Conservation (phyloP, 257 asterid genomes). For the Lycium ferocissimum region DNA sequence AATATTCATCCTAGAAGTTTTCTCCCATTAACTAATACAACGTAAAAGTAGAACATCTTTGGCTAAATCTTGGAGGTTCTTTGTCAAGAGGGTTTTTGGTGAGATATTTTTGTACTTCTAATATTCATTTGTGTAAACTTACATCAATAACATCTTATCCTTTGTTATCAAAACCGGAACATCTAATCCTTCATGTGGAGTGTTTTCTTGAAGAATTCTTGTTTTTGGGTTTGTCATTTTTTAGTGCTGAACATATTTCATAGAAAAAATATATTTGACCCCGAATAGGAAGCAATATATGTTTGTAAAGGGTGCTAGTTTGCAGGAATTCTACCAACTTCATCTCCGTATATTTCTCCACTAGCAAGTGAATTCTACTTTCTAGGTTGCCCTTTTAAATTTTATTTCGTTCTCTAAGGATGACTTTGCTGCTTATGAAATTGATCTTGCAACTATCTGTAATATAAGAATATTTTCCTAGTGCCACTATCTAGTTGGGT, state of each 20-base stretch:
- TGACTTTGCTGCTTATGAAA: slow-evolving; percentile 9
- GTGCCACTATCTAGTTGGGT: slow-evolving; percentile 6
- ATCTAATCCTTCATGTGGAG: slow-evolving; percentile 18
- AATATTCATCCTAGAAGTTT: background rate
- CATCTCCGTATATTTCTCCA: background rate
- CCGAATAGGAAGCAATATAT: background rate
- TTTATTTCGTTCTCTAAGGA: background rate
- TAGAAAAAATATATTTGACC: background rate
- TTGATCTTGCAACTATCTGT: background rate
- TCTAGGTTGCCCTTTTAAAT: background rate
- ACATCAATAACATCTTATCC: background rate
- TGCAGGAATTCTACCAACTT: background rate
- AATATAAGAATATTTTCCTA: background rate
- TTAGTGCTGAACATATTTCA: background rate
- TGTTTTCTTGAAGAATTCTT: slow-evolving; percentile 18
- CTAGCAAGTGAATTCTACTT: background rate
- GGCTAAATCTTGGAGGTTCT: slow-evolving; percentile 11
- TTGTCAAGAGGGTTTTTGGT: background rate
- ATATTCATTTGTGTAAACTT: background rate
- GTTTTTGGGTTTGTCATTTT: slow-evolving; percentile 13
- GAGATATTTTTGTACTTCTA: background rate
- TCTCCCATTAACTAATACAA: slow-evolving; percentile 19
- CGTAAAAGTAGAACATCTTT: slow-evolving; percentile 10
- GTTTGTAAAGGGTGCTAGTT: background rate
- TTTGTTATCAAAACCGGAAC: background rate